Evolutionary conservation across 2,329 filamentous ascomycete species (phyloP), one percentile per base, ranked within the genome.

Genomic region (Capronia coronata): DNA sequence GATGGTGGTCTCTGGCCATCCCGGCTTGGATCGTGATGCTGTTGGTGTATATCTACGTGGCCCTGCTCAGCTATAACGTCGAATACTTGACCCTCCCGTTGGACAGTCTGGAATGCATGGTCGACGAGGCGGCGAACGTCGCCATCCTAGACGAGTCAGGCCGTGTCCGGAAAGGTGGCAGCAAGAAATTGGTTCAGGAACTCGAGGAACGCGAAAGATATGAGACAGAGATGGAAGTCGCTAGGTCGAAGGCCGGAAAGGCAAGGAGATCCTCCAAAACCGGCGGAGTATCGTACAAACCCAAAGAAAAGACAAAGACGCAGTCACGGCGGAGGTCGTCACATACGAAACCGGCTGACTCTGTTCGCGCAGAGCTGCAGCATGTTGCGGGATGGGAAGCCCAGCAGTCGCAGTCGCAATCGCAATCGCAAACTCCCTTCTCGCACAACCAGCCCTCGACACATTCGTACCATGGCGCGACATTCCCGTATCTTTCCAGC

Each of bases 1-100:
- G 93, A 41, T 98, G 93, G 93, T 98, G 93, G 93, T 87, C 87
- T 41, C 78, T 98, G 16, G 93, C 93, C 1, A 82, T 96, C 11
- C 93, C 93, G 0, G 84, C 86, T 4, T 97, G 89, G 74, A 74
- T 96, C 25, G 90, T 96, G 48, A 90, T 93, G 77, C 71, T 83
- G 39, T 75, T 97, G 27, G 77, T 93, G 21, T 98, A 94, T 71
- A 94, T 96, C 56, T 98, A 95, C 69, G 82, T 95, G 8, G 93
- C 93, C 34, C 79, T 98, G 29, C 89, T 90, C 40, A 78, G 80
- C 40, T 97, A 95, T 68, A 98, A 98, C 67, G 86, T 85, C 1
- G 87, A 88, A 61, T 86, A 91, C 54, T 69, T 98, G 62, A 98
- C 93, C 8, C 72, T 94, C 47, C 83, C 84, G 13, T 72, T 97